Base-by-base conservation (phyloP, 208 protist species). In the Borovskyia barvae region DNA sequence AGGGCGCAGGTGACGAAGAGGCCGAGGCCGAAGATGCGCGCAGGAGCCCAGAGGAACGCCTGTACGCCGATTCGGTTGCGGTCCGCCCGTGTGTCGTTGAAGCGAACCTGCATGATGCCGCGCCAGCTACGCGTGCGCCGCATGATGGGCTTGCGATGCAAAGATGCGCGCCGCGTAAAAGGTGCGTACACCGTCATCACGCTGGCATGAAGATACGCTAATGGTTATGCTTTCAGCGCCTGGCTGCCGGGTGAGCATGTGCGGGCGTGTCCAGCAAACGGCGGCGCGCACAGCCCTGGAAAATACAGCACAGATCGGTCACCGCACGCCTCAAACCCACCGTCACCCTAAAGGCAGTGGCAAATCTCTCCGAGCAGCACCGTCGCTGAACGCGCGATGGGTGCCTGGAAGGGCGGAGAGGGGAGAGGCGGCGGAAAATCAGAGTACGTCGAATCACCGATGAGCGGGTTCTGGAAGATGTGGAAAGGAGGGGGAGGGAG, bases 61-160 rank as follows among this genome's bases (percentile, higher is more conserved):
- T 93, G 87, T 6, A 50, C 32, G 3, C 79, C 46, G 32, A 90
- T 47, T 39, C 57, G 78, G 35, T 82, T 81, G 43, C 82, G 76
- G 50, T 93, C 87, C 3, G 77, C 79, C 2, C 80, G 66, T 2
- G 73, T 89, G 70, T 93, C 86, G 66, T 94, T 78, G 47, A 85
- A 92, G 53, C 90, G 84, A 6, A 91, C 90, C 61, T 93, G 90
- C 82, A 93, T 95, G 51, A 93, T 82, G 17, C 90, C 90, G 6
- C 90, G 80, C 86, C 90, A 95, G 64, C 86, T 93, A 19, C 90
- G 85, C 19, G 85, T 93, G 43, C 90, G 83, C 29, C 84, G 81
- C 24, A 95, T 88, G 42, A 92, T 65, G 1, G 89, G 89, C 4
- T 73, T 80, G n/a, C 52, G 42, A 7, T 15, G n/a, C 11, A 63